Base-by-base conservation (phyloP, 345 rosid genomes). In the Pistacia integerrima region DNA sequence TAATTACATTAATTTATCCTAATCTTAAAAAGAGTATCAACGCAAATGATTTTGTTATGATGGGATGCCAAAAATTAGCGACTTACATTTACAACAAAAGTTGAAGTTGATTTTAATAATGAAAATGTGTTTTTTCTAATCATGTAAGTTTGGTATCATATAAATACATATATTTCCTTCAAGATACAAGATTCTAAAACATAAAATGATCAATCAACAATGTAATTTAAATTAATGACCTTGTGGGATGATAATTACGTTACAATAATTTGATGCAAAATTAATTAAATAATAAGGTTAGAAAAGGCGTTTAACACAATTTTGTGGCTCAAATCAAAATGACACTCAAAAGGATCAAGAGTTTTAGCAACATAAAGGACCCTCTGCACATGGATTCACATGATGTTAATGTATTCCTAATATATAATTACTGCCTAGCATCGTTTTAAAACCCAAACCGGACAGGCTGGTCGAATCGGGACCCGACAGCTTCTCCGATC, bases 341-440 rank as follows among this genome's bases (percentile, higher is more conserved):
- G 62, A 46, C 79, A 74, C 74, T 76, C 70, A 25, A 65, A 83
- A 79, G 76, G 72, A 79, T 74, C 73, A 72, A 25, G 20, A 76
- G 64, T 64, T 72, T 74, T 69, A 62, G 70, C 74, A 83, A 83
- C 90, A 89, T 44, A 62, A 75, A 79, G 89, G 87, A 83, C 90
- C 87, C 88, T 75, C 88, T 79, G 86, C 90, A 90, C 93, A 82
- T 89, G 90, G 88, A 78, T 76, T 78, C 90, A 89, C 89, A 75
- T 89, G 91, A 70, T 66, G 82, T 67, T 73, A 51, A 78, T 78
- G 67, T 57, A 76, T 76, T 41, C 76, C 17, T 75, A 62, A 28
- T 72, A 25, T 25, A 25, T 25, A 25, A 25, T 25, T 25, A 25
- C 25, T 25, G 25, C 25, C 25, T 25, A 25, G 25, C 25, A 1